Evolutionary conservation across 2,329 filamentous ascomycete species (phyloP).

Genomic region (Lojkania enalia): DNA sequence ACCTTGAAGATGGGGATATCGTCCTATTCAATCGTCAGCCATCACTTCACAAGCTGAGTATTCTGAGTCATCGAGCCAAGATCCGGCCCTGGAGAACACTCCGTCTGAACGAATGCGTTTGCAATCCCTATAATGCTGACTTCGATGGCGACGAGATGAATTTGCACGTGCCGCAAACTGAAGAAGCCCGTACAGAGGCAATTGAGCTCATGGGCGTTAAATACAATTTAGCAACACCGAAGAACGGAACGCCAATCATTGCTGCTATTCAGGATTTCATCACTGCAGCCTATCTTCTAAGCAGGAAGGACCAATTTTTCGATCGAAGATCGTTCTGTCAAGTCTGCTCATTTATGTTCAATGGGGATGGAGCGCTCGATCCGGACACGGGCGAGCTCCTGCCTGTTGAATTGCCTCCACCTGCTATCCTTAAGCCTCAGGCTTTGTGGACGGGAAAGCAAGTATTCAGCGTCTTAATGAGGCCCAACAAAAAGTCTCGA

Average conservation of each 20-base stretch:
- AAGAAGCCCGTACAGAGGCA: conserved; percentile 92
- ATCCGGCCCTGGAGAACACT: conserved; percentile 95
- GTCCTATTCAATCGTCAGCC: conserved; percentile 98
- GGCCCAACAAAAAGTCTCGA: conserved; percentile 79
- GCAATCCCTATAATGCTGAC: conserved; percentile 97
- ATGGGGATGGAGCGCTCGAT: conserved; percentile 61
- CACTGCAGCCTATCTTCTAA: conserved; percentile 87
- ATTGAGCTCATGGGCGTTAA: conserved; percentile 98
- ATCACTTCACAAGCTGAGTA: conserved; percentile 97
- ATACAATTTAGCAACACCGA: conserved; percentile 91
- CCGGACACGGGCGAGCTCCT: conserved; percentile 54
- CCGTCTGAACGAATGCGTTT: conserved; percentile 96
- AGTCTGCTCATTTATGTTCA: conserved; percentile 92
- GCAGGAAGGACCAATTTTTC: conserved; percentile 90
- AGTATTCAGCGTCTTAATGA: conserved; percentile 88
- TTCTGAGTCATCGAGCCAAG: conserved; percentile 93
- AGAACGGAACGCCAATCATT: conserved; percentile 97
- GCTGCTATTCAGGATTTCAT: conserved; percentile 99
- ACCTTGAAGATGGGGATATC: conserved; percentile 92
- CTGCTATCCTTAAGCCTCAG: conserved; percentile 82
- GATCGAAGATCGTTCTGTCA: conserved; percentile 87
- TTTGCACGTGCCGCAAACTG: conserved; percentile 93
- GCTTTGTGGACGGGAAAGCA: conserved; percentile 97
- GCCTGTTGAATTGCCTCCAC: conserved; percentile 81
- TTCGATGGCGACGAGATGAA: conserved; percentile 99